Conservation (phyloP, 2,329 filamentous ascomycete genomes). For the Fusarium sambucinum region DNA sequence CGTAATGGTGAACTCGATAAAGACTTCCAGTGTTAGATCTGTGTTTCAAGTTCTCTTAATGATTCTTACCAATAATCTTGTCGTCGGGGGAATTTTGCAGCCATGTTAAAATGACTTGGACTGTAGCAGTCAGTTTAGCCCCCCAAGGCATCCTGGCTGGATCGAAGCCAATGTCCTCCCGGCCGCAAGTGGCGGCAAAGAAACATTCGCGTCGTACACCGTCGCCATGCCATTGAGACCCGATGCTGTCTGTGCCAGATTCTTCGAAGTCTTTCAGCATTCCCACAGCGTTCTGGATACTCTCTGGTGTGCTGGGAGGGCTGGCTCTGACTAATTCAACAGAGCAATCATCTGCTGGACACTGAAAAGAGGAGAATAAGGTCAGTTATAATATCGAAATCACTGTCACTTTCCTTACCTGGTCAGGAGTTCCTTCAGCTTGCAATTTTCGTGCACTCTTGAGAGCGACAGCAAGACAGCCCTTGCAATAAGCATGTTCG, state of each 20-base stretch:
- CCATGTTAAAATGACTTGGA: background rate
- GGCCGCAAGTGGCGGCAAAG: background rate
- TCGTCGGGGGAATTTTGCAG: background rate
- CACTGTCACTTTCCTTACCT: no score
- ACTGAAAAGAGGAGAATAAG: background rate
- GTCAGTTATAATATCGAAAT: no score
- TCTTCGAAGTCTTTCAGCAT: background rate
- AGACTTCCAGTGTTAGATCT: no score
- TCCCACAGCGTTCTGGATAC: background rate
- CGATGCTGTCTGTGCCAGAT: background rate
- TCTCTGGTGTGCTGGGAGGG: background rate
- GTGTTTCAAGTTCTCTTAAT: no score
- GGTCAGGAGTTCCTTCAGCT: no score
- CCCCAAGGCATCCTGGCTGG: background rate
- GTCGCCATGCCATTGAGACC: background rate
- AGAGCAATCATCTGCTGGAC: background rate
- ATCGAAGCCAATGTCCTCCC: background rate
- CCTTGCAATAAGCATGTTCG: slow-evolving; percentile 51
- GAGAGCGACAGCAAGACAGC: no score
- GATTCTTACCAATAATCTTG: background rate
- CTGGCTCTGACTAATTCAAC: background rate
- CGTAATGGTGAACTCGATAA: background rate
- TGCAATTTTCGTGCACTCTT: no score
- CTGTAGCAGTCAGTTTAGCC: background rate
- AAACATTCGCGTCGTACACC: background rate